Evolutionary conservation across 2,329 filamentous ascomycete species (phyloP).

Genomic region (Fusarium concolor): DNA sequence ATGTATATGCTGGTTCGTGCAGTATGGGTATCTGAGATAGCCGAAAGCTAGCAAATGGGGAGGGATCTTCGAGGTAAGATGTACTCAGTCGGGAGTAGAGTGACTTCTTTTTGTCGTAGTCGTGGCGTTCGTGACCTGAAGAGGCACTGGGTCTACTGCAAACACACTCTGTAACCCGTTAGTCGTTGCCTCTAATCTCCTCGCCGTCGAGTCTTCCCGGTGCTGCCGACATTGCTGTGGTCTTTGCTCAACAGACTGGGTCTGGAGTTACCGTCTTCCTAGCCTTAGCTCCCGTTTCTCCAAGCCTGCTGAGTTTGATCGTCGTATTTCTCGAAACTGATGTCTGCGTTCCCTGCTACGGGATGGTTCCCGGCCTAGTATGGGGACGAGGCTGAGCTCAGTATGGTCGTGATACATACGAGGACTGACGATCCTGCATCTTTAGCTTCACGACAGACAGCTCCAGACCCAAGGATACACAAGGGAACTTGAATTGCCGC

Average conservation of each 20-base stretch:
- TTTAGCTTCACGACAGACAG: no score
- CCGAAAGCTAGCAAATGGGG: constrained; percentile 3
- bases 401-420: no score
- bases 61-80: neutral
- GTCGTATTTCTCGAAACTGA: constrained; percentile 11
- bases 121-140: neutral
- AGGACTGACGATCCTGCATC: no score
- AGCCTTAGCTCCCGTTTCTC: neutral
- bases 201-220: constrained; percentile 22
- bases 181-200: constrained; percentile 28
- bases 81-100: neutral
- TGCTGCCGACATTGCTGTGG: constrained; percentile 8
- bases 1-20: constrained; percentile 4
- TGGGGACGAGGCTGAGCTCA: no score
- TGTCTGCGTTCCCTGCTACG: neutral
- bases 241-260: neutral
- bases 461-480: no score
- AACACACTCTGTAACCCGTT: constrained; percentile 32
- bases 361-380: no score
- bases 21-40: neutral
- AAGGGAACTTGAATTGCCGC: no score
- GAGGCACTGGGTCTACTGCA: constrained; percentile 12
- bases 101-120: neutral
- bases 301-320: neutral
- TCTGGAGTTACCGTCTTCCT: neutral